A percentile compares a stretch with the other conserved stretches of the same genome.
Evolutionary conservation across 441 rosid species (phyloP).

Genomic region (Euphorbia schlechtendalii): DNA sequence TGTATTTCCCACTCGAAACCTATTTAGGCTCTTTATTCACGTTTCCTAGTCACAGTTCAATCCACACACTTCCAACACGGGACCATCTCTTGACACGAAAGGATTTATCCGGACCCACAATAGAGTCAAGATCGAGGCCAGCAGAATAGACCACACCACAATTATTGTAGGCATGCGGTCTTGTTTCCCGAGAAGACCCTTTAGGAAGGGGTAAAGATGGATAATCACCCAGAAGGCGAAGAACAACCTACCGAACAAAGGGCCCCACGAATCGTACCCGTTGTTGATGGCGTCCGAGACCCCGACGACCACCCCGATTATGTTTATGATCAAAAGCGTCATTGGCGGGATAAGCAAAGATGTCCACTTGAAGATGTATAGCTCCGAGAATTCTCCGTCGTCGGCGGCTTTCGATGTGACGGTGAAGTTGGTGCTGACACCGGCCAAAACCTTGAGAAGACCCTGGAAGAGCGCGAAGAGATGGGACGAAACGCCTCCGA

Average conservation of each 20-base stretch:
- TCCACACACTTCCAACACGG: conserved; percentile 74
- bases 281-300: conserved; percentile 85
- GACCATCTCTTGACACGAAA: conserved; percentile 59
- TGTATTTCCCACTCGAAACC: conserved; percentile 1
- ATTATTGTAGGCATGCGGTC: conserved; percentile 82
- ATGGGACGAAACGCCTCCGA: conserved; percentile 89
- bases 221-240: conserved; percentile 92
- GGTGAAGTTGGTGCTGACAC: conserved; percentile 85
- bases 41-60: conserved; percentile 54
- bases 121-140: conserved; percentile 82
- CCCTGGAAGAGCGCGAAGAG: conserved; percentile 95
- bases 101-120: conserved; percentile 92
- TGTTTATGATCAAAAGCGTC: conserved; percentile 68
- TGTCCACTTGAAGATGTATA: conserved; percentile 94
- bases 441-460: conserved; percentile 90
- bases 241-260: conserved; percentile 78
- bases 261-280: conserved; percentile 98
- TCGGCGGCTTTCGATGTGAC: conserved; percentile 96
- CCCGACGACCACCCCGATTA: conserved; percentile 79
- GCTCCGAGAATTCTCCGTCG: conserved; percentile 88
- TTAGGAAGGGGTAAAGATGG: conserved; percentile 95
- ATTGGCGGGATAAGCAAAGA: conserved; percentile 75
- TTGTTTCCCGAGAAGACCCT: conserved; percentile 86
- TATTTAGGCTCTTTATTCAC: background rate
- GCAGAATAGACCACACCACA: conserved; percentile 85